Evolutionary conservation across 2,329 filamentous ascomycete species (phyloP).

Genomic region (Fusarium sp.): DNA sequence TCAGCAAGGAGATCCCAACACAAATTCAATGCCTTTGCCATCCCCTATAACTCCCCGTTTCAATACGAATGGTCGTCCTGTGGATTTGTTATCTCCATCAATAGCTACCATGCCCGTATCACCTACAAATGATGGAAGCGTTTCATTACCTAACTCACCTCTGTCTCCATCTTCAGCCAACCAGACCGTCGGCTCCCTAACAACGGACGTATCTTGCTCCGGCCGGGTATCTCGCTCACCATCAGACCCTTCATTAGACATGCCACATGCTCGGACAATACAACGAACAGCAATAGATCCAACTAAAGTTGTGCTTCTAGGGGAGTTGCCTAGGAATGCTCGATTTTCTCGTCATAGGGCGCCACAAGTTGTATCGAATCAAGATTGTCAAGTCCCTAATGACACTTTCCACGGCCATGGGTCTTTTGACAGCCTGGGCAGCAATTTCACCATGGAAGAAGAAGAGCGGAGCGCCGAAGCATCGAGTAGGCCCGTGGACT

Average conservation of each 20-base stretch:
- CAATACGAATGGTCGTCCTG: slow-evolving; percentile 55
- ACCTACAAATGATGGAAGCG: slow-evolving; percentile 22
- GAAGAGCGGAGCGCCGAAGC: slow-evolving; percentile 50
- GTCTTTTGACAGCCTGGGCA: slow-evolving; percentile 61
- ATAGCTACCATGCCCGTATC: slow-evolving; percentile 46
- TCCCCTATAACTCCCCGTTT: slow-evolving; percentile 60
- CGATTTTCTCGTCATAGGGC: slow-evolving; percentile 41
- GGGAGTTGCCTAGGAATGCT: slow-evolving; percentile 63
- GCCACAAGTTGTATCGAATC: slow-evolving; percentile 1
- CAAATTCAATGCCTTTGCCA: slow-evolving; percentile 54
- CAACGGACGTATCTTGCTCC: slow-evolving; percentile 15
- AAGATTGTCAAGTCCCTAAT: slow-evolving; percentile 9
- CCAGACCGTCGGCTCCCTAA: slow-evolving; percentile 21
- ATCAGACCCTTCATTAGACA: slow-evolving; percentile 3
- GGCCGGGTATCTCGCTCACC: slow-evolving; percentile 11
- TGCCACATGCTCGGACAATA: slow-evolving; percentile 38
- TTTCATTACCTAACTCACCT: slow-evolving; percentile 34
- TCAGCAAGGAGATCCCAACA: slow-evolving; percentile 33
- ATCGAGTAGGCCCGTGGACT: slow-evolving; percentile 42
- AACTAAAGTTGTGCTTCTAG: slow-evolving; percentile 64
- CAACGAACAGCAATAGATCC: slow-evolving; percentile 65
- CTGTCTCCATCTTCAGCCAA: slow-evolving; percentile 22
- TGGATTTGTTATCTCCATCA: slow-evolving; percentile 58
- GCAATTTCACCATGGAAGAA: slow-evolving; percentile 68
- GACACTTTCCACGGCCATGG: slow-evolving; percentile 7